Evolutionary conservation across 1,284 basidiomycete species (phyloP).

Genomic region (Gomphus bonarii): DNA sequence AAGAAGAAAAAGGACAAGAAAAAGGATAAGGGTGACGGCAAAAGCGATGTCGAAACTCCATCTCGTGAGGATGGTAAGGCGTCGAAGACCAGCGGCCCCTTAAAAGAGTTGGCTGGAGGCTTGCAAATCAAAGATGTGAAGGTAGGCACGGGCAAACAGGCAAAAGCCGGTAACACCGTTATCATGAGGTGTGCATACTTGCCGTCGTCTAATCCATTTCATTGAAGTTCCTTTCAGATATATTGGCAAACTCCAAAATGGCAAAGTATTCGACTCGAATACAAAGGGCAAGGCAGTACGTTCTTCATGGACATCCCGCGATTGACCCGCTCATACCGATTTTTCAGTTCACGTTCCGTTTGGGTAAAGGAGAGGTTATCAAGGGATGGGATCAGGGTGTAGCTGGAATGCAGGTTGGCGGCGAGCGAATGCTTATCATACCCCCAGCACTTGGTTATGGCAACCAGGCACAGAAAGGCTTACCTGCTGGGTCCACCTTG

Average conservation of each 20-base stretch:
- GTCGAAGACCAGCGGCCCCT: conserved; percentile 19
- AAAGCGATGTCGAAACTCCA: conserved; percentile 25
- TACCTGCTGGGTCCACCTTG: conserved; percentile 58
- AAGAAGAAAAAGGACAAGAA: conserved; percentile 31
- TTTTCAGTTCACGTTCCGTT: conserved; percentile 67
- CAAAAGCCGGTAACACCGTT: conserved; percentile 79
- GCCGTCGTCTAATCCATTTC: background rate
- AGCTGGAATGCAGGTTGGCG: conserved; percentile 85
- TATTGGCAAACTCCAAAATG: conserved; percentile 79
- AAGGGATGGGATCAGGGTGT: conserved; percentile 93
- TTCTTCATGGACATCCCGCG: conserved; percentile 8
- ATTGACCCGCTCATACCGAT: background rate
- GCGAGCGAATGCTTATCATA: conserved; percentile 77
- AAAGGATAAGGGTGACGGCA: conserved; percentile 26
- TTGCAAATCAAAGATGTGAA: conserved; percentile 74
- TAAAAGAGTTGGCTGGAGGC: conserved; percentile 56
- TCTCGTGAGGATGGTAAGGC: conserved; percentile 12
- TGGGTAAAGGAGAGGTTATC: conserved; percentile 89
- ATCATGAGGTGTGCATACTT: conserved; percentile 47
- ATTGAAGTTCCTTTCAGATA: conserved; percentile 29
- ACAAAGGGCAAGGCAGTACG: conserved; percentile 77
- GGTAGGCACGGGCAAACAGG: conserved; percentile 70
- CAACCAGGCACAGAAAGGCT: conserved; percentile 22
- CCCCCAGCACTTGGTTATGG: conserved; percentile 68
- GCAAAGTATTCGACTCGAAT: conserved; percentile 86